A percentile compares a stretch with the other conserved stretches of the same genome.
Evolutionary conservation across 2,329 filamentous ascomycete genomes (phyloP).

Genomic region (Nemania bipapillata): DNA sequence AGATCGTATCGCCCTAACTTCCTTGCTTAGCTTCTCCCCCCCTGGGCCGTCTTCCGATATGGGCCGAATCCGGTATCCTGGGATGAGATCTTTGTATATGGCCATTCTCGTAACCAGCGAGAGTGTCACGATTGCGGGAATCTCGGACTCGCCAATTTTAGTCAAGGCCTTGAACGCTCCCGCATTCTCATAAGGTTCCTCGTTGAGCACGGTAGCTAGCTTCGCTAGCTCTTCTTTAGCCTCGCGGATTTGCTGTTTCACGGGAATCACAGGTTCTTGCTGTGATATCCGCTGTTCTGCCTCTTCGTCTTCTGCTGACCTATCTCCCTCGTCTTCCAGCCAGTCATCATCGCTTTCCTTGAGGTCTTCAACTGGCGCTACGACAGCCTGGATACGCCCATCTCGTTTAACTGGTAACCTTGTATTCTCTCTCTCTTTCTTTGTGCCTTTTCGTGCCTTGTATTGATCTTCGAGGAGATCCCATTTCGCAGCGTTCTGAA

Average conservation of each 20-base stretch:
- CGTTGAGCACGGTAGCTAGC: conserved; percentile 82
- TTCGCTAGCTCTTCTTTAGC: conserved; percentile 93
- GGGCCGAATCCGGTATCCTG: conserved; percentile 92
- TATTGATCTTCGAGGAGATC: conserved; percentile 86
- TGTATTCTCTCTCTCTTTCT: conserved; percentile 74
- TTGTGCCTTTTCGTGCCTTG: conserved; percentile 77
- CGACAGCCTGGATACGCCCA: conserved; percentile 73
- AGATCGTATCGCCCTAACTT: conserved; percentile 80
- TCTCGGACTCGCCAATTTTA: conserved; percentile 75
- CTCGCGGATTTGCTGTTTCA: conserved; percentile 81
- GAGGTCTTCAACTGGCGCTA: conserved; percentile 67
- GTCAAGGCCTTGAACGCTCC: conserved; percentile 81
- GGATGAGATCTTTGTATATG: conserved; percentile 95
- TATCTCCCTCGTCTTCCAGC: conserved; percentile 69
- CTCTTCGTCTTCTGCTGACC: conserved; percentile 57
- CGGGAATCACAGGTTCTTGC: conserved; percentile 71
- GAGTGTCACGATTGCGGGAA: conserved; percentile 83
- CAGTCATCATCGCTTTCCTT: conserved; percentile 72
- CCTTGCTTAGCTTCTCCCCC: conserved; percentile 86
- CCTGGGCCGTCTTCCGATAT: conserved; percentile 77
- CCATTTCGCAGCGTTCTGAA: conserved; percentile 82
- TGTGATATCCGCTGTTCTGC: conserved; percentile 49
- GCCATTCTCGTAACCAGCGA: conserved; percentile 86
- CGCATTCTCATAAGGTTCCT: conserved; percentile 91
- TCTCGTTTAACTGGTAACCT: conserved; percentile 86